Conservation (phyloP, 805 yeast species). For the Pichia californica region DNA sequence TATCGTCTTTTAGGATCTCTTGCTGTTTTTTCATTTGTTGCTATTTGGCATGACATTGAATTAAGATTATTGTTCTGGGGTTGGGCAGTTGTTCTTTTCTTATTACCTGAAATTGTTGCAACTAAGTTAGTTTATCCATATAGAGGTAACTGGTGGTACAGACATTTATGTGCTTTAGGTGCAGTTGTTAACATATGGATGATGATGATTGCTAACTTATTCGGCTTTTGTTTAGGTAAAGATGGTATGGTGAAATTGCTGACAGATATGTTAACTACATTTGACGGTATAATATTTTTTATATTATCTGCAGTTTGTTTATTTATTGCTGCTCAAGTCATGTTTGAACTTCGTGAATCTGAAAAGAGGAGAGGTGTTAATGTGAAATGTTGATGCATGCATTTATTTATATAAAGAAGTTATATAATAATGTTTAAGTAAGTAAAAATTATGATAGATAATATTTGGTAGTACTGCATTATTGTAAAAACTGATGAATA, state of each 20-base stretch:
- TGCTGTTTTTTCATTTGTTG: constrained; percentile 90
- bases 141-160: constrained; percentile 52
- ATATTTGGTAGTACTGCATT: no score
- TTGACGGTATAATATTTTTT: constrained; percentile 60
- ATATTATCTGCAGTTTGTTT: constrained; percentile 55
- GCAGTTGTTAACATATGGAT: constrained; percentile 89
- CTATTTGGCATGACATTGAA: constrained; percentile 97
- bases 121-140: constrained; percentile 36
- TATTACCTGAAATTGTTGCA: constrained; percentile 77
- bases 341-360: constrained; percentile 87
- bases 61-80: constrained; percentile 89
- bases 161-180: constrained; percentile 80
- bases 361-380: constrained; percentile 81
- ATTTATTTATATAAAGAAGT: neutral
- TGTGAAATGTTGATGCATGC: constrained; percentile 55
- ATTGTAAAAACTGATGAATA: no score
- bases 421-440: neutral
- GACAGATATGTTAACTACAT: constrained; percentile 64
- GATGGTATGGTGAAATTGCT: constrained; percentile 73
- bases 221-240: constrained; percentile 89
- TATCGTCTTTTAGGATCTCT: constrained; percentile 70
- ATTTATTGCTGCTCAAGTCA: constrained; percentile 82
- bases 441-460: neutral
- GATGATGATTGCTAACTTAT: constrained; percentile 95
- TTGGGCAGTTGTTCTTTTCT: constrained; percentile 82